Percentiles rank a stretch among this genome's conserved stretches.
Evolutionary conservation across 2,329 filamentous ascomycete genomes (phyloP).

Genomic region (Monosporascus ibericus): DNA sequence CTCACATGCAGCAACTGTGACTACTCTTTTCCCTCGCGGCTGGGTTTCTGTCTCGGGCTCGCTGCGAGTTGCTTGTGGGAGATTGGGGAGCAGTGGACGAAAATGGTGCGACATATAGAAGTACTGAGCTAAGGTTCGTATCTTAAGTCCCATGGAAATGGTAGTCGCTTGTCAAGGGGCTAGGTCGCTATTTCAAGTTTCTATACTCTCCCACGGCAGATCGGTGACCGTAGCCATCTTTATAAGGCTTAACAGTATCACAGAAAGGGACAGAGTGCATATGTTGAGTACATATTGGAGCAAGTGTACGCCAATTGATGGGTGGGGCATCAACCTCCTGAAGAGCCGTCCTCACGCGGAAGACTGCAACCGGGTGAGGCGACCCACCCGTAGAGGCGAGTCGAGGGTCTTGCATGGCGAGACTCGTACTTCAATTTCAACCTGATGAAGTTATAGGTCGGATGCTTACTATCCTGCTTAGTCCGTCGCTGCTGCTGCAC

Average conservation of each 20-base stretch:
- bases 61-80: conserved; percentile 8
- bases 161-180: background rate
- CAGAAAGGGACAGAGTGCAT: background rate
- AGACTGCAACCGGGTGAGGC: background rate
- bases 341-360: background rate
- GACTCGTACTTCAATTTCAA: no score
- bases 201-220: background rate
- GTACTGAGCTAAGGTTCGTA: background rate
- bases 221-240: background rate
- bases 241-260: background rate
- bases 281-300: background rate
- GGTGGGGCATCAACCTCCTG: background rate
- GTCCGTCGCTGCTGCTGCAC: no score
- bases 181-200: background rate
- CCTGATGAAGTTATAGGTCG: no score
- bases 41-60: conserved; percentile 5
- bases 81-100: conserved; percentile 12
- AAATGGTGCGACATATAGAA: conserved; percentile 14
- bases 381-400: background rate
- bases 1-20: conserved; percentile 13
- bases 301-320: background rate
- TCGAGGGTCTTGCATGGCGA: no score
- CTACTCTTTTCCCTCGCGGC: conserved; percentile 9
- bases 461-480: no score
- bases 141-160: background rate